phyloP scores from a whole-genome alignment of 768 basidiomycete species.

The Termitomyces eurrhizus region DNA sequence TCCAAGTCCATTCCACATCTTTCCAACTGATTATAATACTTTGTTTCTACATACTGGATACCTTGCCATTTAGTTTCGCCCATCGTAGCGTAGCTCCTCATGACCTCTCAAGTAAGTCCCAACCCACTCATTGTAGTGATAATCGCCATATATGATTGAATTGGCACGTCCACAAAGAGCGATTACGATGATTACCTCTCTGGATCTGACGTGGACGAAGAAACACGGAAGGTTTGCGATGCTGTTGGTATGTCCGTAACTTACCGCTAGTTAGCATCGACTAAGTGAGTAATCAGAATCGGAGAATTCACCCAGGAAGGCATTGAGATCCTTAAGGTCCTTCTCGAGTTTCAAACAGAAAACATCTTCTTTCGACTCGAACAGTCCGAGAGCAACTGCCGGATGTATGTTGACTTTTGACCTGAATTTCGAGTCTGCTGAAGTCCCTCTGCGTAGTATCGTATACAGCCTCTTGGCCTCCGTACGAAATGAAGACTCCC shows the following conservation, averaged over 20 bases:
- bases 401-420: not conserved
- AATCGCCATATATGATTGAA: not conserved
- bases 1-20: not conserved
- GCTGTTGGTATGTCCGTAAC: slow-evolving; percentile 2
- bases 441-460: not conserved
- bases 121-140: too few relatives aligned
- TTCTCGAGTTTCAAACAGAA: not conserved
- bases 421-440: not conserved
- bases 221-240: not conserved
- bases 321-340: not conserved
- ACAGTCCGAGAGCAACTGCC: not conserved
- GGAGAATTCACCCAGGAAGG: slow-evolving; percentile 3
- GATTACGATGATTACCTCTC: slow-evolving; percentile 2
- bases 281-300: slow-evolving; percentile 2
- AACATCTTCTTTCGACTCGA: not conserved
- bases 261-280: not conserved
- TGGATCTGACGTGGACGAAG: slow-evolving; percentile 1
- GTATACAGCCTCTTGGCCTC: not conserved
- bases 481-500: not conserved
- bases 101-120: not conserved
- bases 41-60: not conserved
- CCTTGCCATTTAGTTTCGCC: not conserved
- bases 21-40: not conserved
- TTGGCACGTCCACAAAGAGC: not conserved
- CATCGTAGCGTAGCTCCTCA: not conserved